Evolutionary conservation across 2,329 filamentous ascomycete species (phyloP).

Genomic region (Pyricularia pennisetigena): DNA sequence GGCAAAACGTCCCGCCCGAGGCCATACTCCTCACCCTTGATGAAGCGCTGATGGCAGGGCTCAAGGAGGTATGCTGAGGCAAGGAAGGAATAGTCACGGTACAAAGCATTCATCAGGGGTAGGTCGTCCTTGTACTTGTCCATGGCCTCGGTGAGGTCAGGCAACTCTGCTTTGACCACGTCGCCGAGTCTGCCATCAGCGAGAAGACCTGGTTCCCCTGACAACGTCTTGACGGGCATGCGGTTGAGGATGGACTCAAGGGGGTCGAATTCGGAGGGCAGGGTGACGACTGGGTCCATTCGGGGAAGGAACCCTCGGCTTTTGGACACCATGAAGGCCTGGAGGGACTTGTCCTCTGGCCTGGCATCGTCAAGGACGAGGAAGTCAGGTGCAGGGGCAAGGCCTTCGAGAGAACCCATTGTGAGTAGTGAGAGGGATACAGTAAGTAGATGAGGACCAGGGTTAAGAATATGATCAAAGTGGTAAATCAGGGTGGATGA

Average conservation of each 20-base stretch:
- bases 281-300: slow-evolving; percentile 46
- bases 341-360: slow-evolving; percentile 52
- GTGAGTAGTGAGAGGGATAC: slow-evolving; percentile 3
- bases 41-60: slow-evolving; percentile 70
- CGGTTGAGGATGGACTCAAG: slow-evolving; percentile 63
- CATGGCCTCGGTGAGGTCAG: slow-evolving; percentile 64
- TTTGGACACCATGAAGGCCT: slow-evolving; percentile 72
- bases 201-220: slow-evolving; percentile 68
- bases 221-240: slow-evolving; percentile 69
- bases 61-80: slow-evolving; percentile 85
- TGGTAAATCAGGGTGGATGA: background rate
- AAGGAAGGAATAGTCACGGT: slow-evolving; percentile 86
- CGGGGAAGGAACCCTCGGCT: slow-evolving; percentile 66
- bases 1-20: slow-evolving; percentile 67
- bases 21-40: slow-evolving; percentile 67
- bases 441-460: background rate
- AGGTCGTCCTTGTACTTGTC: slow-evolving; percentile 66
- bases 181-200: slow-evolving; percentile 65
- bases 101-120: slow-evolving; percentile 73
- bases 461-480: background rate
- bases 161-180: slow-evolving; percentile 62
- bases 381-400: slow-evolving; percentile 28
- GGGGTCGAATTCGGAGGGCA: slow-evolving; percentile 64
- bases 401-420: slow-evolving; percentile 30
- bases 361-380: slow-evolving; percentile 52